Percentiles rank a stretch among this genome's conserved stretches.
Conservation (phyloP, 1,284 basidiomycete species). For the Ganoderma meredithae region DNA sequence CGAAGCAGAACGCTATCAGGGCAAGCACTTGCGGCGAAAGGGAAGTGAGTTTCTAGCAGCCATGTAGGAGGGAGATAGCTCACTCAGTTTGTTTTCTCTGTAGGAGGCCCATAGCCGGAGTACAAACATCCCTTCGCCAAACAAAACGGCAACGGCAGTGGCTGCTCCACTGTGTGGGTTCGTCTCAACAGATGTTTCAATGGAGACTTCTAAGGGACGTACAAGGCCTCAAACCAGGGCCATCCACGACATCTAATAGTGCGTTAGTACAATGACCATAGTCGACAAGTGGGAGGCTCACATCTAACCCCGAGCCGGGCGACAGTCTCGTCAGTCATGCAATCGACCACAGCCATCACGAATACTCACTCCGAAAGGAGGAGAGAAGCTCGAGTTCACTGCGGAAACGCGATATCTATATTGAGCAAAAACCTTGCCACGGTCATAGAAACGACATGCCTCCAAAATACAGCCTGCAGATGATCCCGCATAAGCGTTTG, state of each 20-base stretch:
- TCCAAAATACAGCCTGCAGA: neutral
- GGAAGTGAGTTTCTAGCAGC: neutral
- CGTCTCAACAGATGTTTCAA: neutral
- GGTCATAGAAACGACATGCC: neutral
- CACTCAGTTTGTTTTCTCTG: constrained; percentile 12
- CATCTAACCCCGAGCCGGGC: neutral
- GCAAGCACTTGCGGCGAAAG: constrained; percentile 13
- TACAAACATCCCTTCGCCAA: constrained; percentile 20
- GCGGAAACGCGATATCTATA: neutral
- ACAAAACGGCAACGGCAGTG: constrained; percentile 4
- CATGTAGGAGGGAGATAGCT: too few species aligned
- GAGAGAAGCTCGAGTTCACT: constrained; percentile 9
- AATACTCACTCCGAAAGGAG: constrained; percentile 6
- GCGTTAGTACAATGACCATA: neutral
- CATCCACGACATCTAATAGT: constrained; percentile 14
- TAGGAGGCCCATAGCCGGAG: constrained; percentile 17
- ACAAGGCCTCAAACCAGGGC: constrained; percentile 21
- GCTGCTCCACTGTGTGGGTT: constrained; percentile 7
- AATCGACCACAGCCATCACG: too few species aligned
- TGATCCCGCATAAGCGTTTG: neutral
- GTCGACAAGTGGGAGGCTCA: neutral
- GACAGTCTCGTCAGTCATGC: neutral
- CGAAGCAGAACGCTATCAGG: constrained; percentile 13
- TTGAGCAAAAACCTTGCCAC: neutral
- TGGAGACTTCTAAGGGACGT: neutral